Evolutionary conservation across 2,329 filamentous ascomycete species (phyloP), one percentile per base, ranked within the genome.

Genomic region (Oidium heveae): DNA sequence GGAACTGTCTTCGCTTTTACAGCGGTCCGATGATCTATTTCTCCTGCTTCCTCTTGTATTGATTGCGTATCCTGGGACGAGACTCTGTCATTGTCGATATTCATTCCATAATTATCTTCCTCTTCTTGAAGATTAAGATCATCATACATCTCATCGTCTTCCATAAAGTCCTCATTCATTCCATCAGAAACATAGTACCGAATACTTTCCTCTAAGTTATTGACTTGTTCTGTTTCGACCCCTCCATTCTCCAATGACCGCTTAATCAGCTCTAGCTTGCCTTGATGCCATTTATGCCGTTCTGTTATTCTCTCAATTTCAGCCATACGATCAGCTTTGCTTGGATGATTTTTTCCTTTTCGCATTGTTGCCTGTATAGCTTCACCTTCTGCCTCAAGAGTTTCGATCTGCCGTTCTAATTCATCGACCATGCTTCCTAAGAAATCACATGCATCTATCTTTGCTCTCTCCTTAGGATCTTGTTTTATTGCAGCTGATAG

Each of bases 21-120:
- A 57, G 63, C 64, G 18, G 69, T 64, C 59, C 67, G 70, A 62
- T 62, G 66, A 61, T 76, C 79, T 57, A 65, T 63, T 54, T 94
- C 86, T 18, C 74, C 71, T 41, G 75, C 67, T 39, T 96, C 89
- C 58, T 95, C 89, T 63, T 88, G 85, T 71, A 93, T 74, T 53
- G 91, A 96, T 65, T 94, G 86, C 32, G 84, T 78, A 67, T 98
- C 91, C 69, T 96, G 88, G 57, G 89, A 95, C n/a, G 89, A 96
- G 57, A 84, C 80, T 63, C 81, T 80, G 68, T 96, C 91, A 66
- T 80, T 80, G 33, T 95, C 88, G 57, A 73, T 74, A 59, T 71
- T 74, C 73, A 94, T 80, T 60, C 88, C 91, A 63, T 82, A 95
- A 55, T 79, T 74, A 56, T 85, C 87, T 66, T 95, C 91, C 63